Percentiles rank a stretch among this genome's conserved stretches.
Conservation (phyloP, 1,139 yeast species). For the Yamadazyma friedrichii region DNA sequence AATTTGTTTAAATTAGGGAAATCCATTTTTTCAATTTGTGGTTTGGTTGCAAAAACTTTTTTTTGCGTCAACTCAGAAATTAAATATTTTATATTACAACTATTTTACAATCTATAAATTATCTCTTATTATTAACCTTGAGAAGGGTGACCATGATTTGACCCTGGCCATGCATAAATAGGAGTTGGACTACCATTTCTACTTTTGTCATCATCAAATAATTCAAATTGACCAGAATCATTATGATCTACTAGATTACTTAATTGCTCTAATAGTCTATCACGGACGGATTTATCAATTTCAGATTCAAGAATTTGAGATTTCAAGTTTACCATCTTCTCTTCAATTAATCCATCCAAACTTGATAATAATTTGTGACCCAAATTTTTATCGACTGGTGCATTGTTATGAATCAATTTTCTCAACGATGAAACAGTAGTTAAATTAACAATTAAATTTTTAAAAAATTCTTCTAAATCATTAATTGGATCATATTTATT, state of each 20-base stretch:
- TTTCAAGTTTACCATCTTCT: constrained; percentile 25
- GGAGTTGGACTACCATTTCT: constrained; percentile 36
- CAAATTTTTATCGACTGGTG: constrained; percentile 55
- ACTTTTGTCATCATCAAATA: constrained; percentile 20
- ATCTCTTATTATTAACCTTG: constrained; percentile 6
- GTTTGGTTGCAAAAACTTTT: constrained; percentile 2
- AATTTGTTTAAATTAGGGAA: background rate
- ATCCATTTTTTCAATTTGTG: constrained; percentile 2
- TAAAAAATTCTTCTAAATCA: constrained; percentile 19
- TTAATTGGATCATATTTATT: constrained; percentile 8
- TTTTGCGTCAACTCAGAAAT: background rate
- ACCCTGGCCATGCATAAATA: constrained; percentile 68
- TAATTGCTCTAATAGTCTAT: constrained; percentile 19
- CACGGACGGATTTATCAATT: constrained; percentile 13
- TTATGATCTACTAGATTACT: constrained; percentile 14
- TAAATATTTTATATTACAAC: background rate
- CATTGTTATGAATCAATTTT: constrained; percentile 40
- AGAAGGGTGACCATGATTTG: constrained; percentile 63
- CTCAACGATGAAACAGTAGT: constrained; percentile 39
- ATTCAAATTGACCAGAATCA: constrained; percentile 16
- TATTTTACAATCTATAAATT: constrained; percentile 1
- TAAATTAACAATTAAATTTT: constrained; percentile 26
- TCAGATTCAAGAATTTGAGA: constrained; percentile 7
- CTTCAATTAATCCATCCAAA: constrained; percentile 44
- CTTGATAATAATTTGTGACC: constrained; percentile 48